Base-by-base conservation (phyloP, 2,329 filamentous ascomycete genomes). In the Alternaria postmessia region DNA sequence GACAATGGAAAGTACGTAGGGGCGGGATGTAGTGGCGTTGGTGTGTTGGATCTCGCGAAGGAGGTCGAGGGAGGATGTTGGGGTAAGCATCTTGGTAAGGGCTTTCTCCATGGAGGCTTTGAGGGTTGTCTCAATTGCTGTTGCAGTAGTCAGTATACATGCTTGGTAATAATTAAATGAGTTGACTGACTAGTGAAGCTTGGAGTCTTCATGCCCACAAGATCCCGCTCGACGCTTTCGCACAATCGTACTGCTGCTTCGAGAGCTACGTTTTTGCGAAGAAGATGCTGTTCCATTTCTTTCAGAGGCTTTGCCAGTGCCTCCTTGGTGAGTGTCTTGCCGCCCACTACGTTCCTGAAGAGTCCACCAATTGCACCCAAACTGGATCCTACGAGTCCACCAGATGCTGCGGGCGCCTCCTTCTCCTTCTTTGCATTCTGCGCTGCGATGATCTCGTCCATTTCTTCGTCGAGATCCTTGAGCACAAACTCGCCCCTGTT, bases 1-100 rank as follows among this genome's bases (percentile, higher is more conserved):
- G 43, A 99, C 95, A 63, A 99, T 97, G 58, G 93, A 97, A 76
- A 99, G 96, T 72, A 98, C 94, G 76, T 98, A 99, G 43, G 95
- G 95, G 4, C 95, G 90, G 22, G 82, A 83, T 0, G 89, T 82
- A 12, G 79, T 71, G 7, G 88, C 90, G 63, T 96, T 88, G 44
- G 89, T 86, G 39, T 60, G 52, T 74, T 94, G 89, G 69, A 99
- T 98, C 77, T 97, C 93, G 71, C 94, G 93, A 47, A 99, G 89
- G 49, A 99, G 88, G 79, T 99, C 95, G 65, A 98, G 87, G 3
- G 94, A 98, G 7, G 91, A 94, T 1, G 94, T 97, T 0, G 96
- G 96, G 0, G 95, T 99, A 51, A 99, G 88, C 79, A 99, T 98
- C 79, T 96, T 96, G 59, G 90, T 92, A 34, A 99, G 86, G 3